Evolutionary conservation across 1,284 basidiomycete species (phyloP).

Genomic region (Ganoderma resinaceum): DNA sequence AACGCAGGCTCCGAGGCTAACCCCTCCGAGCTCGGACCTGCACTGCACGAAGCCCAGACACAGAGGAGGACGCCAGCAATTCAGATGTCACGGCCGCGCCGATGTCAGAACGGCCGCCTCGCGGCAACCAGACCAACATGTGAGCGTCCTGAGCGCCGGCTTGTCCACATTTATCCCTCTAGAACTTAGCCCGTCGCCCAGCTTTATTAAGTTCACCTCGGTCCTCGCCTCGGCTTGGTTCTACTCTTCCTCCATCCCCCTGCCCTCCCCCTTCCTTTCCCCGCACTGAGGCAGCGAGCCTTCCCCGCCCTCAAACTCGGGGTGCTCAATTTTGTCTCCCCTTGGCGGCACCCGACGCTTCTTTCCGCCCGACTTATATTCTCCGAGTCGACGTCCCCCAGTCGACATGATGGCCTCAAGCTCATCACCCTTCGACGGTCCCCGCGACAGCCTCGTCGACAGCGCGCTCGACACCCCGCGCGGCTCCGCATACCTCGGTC

Average conservation of each 20-base stretch:
- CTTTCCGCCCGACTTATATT: background rate
- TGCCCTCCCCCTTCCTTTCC: background rate
- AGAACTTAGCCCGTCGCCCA: constrained; percentile 4
- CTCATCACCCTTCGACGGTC: constrained; percentile 6
- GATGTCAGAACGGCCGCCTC: constrained; percentile 5
- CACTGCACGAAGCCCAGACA: background rate
- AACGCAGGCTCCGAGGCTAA: background rate
- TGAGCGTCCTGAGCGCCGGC: constrained; percentile 11
- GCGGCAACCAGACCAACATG: constrained; percentile 11
- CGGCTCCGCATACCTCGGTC: constrained; percentile 21
- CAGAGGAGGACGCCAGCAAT: background rate
- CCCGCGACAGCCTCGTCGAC: constrained; percentile 15
- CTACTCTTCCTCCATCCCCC: background rate
- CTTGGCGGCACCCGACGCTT: background rate
- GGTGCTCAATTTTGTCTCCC: background rate
- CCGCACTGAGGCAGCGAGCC: background rate
- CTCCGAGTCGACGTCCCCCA: background rate
- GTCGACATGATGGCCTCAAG: constrained; percentile 3
- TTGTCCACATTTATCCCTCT: background rate
- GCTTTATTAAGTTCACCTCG: background rate
- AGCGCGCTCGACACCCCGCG: constrained; percentile 18
- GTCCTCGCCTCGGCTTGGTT: constrained; percentile 1
- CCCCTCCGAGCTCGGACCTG: background rate
- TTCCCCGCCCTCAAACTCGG: constrained; percentile 4
- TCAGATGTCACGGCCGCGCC: background rate